Base-by-base conservation (phyloP, 306 rosid species). In the Gastrolobium bilobum region DNA sequence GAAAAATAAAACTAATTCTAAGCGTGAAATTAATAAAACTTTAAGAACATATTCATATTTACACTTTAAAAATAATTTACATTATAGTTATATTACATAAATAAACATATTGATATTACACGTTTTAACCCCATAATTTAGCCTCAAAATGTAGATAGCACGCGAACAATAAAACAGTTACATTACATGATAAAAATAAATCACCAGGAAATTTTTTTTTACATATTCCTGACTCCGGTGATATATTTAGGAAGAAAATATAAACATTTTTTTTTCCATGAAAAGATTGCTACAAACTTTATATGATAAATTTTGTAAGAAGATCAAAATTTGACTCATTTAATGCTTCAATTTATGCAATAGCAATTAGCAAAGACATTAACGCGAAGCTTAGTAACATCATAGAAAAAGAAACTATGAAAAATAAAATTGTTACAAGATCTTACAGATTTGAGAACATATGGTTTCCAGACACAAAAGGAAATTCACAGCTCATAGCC, bases 401-500 rank as follows among this genome's bases (percentile, higher is more conserved):
- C 48, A 51, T 47, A 43, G 42, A 63, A 44, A 84, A 52, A 14
- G 51, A 76, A n/a, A 47, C 52, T 46, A 56, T 74, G 57, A 76
- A 64, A 52, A 58, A 68, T 30, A 60, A 54, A 58, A 77, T 64
- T 70, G 76, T 78, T 60, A 83, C 71, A 81, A 66, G 50, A 80
- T 80, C 46, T 77, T 80, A 57, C 81, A 71, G 46, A 57, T 51
- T 66, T 82, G 65, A 51, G 67, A 67, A 70, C 62, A 82, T 37
- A 64, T 52, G 58, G 76, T 39, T 47, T 75, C 35, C 34, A 48
- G 37, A 50, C 48, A 68, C 38, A 77, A 35, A n/a, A 53, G 54
- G 43, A 30, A 63, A 42, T 30, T 62, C 76, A 67, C 9, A 58
- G 77, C 79, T 93, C 87, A 96, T 51, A 96, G 87, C 79, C 99